phyloP scores from a whole-genome alignment of 306 rosid species.

The Datisca glomerata region DNA sequence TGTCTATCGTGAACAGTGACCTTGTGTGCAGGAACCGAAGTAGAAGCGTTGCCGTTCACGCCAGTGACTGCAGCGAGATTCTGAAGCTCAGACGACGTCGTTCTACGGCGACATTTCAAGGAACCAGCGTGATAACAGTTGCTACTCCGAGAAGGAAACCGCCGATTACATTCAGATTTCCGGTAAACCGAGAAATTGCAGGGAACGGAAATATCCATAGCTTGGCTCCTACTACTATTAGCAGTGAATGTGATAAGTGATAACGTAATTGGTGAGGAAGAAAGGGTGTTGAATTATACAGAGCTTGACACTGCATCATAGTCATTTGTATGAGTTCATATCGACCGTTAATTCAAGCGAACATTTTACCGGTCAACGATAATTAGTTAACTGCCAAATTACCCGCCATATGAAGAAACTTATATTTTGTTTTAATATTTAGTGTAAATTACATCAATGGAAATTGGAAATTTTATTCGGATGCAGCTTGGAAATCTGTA shows the following conservation, averaged over 20 bases:
- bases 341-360: too few species aligned
- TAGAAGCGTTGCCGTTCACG: constrained; percentile 14
- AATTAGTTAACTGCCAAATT: too few species aligned
- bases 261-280: constrained; percentile 4
- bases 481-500: too few species aligned
- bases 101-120: constrained; percentile 27
- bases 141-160: constrained; percentile 10
- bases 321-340: too few species aligned
- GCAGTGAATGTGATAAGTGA: constrained; percentile 8
- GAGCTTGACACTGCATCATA: too few species aligned
- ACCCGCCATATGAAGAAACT: too few species aligned
- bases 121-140: constrained; percentile 2
- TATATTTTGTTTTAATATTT: too few species aligned
- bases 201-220: constrained; percentile 56
- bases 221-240: constrained; percentile 1
- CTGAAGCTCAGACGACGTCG: constrained; percentile 46
- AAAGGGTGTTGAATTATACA: not conserved
- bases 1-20: constrained; percentile 81
- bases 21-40: constrained; percentile 51
- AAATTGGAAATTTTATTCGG: too few species aligned
- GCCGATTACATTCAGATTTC: constrained; percentile 13
- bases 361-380: too few species aligned
- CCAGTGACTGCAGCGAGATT: constrained; percentile 21
- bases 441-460: too few species aligned
- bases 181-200: constrained; percentile 18